Conservation (phyloP, 495 filamentous ascomycete genomes). For the Penicillium paradoxum region DNA sequence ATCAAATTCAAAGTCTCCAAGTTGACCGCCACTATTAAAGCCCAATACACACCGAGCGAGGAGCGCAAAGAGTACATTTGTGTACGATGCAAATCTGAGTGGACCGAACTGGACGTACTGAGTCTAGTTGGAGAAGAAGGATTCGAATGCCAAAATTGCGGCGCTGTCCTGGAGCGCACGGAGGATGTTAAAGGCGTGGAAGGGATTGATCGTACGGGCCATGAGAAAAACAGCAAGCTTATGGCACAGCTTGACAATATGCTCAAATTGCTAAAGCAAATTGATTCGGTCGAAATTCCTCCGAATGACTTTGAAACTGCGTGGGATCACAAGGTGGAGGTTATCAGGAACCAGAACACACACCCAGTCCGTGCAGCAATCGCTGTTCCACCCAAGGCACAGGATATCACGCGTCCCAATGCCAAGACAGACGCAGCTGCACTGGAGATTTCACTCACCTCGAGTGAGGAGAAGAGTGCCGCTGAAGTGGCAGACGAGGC, state of each 20-base stretch:
- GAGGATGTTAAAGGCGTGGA: slow-evolving; percentile 60
- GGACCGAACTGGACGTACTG: slow-evolving; percentile 80
- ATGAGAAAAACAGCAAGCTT: slow-evolving; percentile 81
- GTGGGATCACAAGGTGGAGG: slow-evolving; percentile 47
- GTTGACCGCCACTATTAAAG: slow-evolving; percentile 78
- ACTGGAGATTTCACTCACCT: slow-evolving; percentile 74
- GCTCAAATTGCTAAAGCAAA: slow-evolving; percentile 75
- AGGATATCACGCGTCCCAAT: slow-evolving; percentile 67
- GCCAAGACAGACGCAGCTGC: slow-evolving; percentile 61
- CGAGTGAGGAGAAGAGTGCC: slow-evolving; percentile 66
- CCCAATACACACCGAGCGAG: slow-evolving; percentile 67
- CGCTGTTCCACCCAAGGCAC: slow-evolving; percentile 41
- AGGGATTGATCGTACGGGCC: slow-evolving; percentile 54
- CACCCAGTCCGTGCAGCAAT: slow-evolving; percentile 46
- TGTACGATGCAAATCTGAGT: slow-evolving; percentile 70
- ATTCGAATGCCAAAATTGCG: slow-evolving; percentile 82
- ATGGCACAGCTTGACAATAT: slow-evolving; percentile 84
- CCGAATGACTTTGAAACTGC: slow-evolving; percentile 83
- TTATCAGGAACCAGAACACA: slow-evolving; percentile 50
- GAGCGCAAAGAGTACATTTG: slow-evolving; percentile 92
- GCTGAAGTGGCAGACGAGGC: slow-evolving; percentile 69
- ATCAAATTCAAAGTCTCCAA: slow-evolving; percentile 91
- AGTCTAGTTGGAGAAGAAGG: slow-evolving; percentile 58
- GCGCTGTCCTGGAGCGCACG: slow-evolving; percentile 56
- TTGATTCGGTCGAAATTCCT: slow-evolving; percentile 78